Evolutionary conservation across 2,329 filamentous ascomycete species (phyloP).

Genomic region (Verticillium dahliae): DNA sequence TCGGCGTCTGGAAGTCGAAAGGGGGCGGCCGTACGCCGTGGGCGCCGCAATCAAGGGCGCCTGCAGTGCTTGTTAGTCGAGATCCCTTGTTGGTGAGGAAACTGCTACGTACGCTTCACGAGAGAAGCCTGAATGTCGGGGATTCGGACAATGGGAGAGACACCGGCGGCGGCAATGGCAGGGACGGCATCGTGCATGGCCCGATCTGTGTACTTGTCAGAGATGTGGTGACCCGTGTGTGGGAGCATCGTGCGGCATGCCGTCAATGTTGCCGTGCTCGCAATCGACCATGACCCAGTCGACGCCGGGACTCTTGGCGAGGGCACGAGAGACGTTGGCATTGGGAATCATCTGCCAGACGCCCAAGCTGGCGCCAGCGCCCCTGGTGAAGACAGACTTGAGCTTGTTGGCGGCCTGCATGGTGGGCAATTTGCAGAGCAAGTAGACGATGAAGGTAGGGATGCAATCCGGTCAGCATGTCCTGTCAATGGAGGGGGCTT

Average conservation of each 20-base stretch:
- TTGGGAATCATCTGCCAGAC: slow-evolving; percentile 60
- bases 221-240: too few relatives aligned
- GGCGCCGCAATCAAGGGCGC: slow-evolving; percentile 51
- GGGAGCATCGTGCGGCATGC: slow-evolving; percentile 24
- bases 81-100: background rate
- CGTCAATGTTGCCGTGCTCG: slow-evolving; percentile 46
- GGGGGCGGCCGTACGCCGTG: slow-evolving; percentile 37
- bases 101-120: slow-evolving; percentile 41
- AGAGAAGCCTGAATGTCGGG: slow-evolving; percentile 51
- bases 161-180: slow-evolving; percentile 40
- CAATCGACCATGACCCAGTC: slow-evolving; percentile 61
- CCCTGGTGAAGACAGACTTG: slow-evolving; percentile 40
- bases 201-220: slow-evolving; percentile 24
- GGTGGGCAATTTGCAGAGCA: background rate
- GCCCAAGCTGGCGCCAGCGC: slow-evolving; percentile 42
- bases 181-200: slow-evolving; percentile 48
- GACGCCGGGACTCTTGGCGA: slow-evolving; percentile 54
- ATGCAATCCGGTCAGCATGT: too few relatives aligned
- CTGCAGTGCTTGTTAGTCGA: slow-evolving; percentile 17
- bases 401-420: slow-evolving; percentile 43
- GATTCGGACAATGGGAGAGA: slow-evolving; percentile 40
- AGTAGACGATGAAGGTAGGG: background rate
- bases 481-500: background rate
- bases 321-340: slow-evolving; percentile 48
- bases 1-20: background rate